Evolutionary conservation across 768 basidiomycete genomes (phyloP).

Genomic region (Psilocybe tampanensis): DNA sequence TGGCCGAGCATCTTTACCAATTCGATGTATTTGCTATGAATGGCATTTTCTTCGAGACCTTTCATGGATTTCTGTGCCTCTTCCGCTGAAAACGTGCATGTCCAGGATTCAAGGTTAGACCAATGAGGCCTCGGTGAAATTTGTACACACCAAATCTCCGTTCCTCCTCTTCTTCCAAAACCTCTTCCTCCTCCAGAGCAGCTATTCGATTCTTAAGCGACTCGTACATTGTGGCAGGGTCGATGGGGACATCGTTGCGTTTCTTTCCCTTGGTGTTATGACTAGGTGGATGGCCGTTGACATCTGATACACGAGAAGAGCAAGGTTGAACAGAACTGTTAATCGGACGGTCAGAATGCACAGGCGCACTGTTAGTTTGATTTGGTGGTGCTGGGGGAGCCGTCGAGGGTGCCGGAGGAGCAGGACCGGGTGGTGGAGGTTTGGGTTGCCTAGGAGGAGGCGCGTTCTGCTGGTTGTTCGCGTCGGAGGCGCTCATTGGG

Average conservation of each 20-base stretch:
- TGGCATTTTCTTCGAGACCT: conserved; percentile 79
- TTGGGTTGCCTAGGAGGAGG: conserved; percentile 45
- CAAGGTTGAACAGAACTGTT: conserved; percentile 28
- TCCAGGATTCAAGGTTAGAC: conserved; percentile 15
- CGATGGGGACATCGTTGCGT: conserved; percentile 70
- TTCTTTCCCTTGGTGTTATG: conserved; percentile 65
- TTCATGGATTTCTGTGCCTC: conserved; percentile 87
- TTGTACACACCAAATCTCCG: conserved; percentile 64
- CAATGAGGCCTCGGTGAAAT: conserved; percentile 16
- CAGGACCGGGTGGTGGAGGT: conserved; percentile 58
- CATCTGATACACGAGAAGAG: conserved; percentile 35
- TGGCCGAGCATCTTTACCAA: conserved; percentile 53
- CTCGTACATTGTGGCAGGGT: conserved; percentile 88
- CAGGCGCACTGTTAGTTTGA: conserved; percentile 31
- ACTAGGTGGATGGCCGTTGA: conserved; percentile 40
- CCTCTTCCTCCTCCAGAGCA: conserved; percentile 86
- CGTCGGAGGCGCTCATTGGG: conserved; percentile 52
- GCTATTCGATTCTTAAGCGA: conserved; percentile 88
- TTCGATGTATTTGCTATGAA: conserved; percentile 88
- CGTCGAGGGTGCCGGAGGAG: conserved; percentile 61
- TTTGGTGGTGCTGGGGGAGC: conserved; percentile 59
- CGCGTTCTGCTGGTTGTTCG: conserved; percentile 33
- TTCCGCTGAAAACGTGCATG: conserved; percentile 55
- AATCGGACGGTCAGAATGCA: conserved; percentile 29
- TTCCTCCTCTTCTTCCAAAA: conserved; percentile 87